These are phyloP conservation scores for Podospora sp. DNA, from an alignment of 495 filamentous ascomycete genomes.

Conservation along the genomic window DNA sequence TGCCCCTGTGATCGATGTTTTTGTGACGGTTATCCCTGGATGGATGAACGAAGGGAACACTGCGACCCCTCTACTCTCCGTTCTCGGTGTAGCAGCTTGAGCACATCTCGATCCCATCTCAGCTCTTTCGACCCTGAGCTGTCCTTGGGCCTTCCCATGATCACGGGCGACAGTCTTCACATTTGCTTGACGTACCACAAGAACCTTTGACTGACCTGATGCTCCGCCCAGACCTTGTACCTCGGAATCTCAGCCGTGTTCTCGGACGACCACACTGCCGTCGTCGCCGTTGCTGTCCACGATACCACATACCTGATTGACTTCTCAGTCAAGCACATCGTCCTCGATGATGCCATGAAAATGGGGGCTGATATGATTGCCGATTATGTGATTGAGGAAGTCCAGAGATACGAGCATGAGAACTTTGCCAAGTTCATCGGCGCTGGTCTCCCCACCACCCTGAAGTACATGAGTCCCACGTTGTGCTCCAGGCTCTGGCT, in stretches of 20 bases:
- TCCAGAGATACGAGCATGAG: constrained; percentile 59
- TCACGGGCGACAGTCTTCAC: not conserved
- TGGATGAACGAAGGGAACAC: not conserved
- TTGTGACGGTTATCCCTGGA: not conserved
- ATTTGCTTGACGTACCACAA: not conserved
- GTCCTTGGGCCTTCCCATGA: not conserved
- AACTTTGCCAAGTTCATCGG: constrained; percentile 72
- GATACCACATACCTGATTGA: constrained; percentile 80
- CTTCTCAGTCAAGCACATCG: constrained; percentile 63
- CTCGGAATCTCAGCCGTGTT: constrained; percentile 62
- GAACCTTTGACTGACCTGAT: not conserved
- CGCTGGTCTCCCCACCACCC: constrained; percentile 56
- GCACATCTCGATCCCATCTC: not conserved
- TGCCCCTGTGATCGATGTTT: too few relatives aligned
- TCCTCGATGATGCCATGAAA: constrained; percentile 38
- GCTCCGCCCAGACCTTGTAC: constrained; percentile 59
- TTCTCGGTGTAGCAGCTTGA: not conserved
- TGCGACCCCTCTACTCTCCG: not conserved
- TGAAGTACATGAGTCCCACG: constrained; percentile 56
- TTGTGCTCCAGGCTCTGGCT: constrained; percentile 77
- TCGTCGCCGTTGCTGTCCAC: constrained; percentile 69
- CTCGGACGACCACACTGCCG: constrained; percentile 51
- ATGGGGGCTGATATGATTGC: constrained; percentile 50
- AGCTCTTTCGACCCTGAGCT: not conserved
- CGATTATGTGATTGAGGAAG: constrained; percentile 55